Evolutionary conservation across 176 grass and related monocot species (phyloP), one percentile per base, ranked within the genome.

Genomic region (Triticum monococcum): DNA sequence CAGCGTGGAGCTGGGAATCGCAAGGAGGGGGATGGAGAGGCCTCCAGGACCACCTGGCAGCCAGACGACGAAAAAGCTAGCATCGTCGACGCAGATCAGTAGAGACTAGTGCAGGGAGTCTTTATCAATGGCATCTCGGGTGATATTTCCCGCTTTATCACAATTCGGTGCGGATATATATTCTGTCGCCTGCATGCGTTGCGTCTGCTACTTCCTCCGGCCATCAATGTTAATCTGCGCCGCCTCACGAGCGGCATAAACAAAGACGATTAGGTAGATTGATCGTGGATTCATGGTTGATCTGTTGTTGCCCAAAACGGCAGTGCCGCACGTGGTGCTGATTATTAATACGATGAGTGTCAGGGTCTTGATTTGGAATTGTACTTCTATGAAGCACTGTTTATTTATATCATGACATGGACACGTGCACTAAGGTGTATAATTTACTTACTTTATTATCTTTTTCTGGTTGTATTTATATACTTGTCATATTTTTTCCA

Each of bases 1-100:
- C 77, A 48, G 68, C 83, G 83, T 81, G 88, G 77, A 69, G 41
- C 5, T 12, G 18, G 7, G 72, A 83, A 84, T 88, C 18, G 61
- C 82, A 13, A 43, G 28, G 71, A 32, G 0, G 57, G 64, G 70
- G 69, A 75, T 52, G 45, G 10, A 46, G 50, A 57, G 54, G 54
- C 2, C 54, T 22, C 7, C 54, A 3, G 79, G 79, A 48, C 81
- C 68, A 83, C 35, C 14, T 9, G 73, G 9, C 9, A 26, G 69
- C 10, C 33, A 83, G 46, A 3, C 35, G 50, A 8, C 14, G 23
- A 18, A 9, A 33, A 74, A 84, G 52, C 13, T 31, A 72, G 72
- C 43, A 18, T 26, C 25, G 72, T 75, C 81, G 54, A 64, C 70
- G 62, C n/a, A 72, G 46, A 28, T 32, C 69, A 62, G 38, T 26